Evolutionary conservation across 192 early-diverging fungal species (phyloP).

Genomic region (Podila clonocystis): DNA sequence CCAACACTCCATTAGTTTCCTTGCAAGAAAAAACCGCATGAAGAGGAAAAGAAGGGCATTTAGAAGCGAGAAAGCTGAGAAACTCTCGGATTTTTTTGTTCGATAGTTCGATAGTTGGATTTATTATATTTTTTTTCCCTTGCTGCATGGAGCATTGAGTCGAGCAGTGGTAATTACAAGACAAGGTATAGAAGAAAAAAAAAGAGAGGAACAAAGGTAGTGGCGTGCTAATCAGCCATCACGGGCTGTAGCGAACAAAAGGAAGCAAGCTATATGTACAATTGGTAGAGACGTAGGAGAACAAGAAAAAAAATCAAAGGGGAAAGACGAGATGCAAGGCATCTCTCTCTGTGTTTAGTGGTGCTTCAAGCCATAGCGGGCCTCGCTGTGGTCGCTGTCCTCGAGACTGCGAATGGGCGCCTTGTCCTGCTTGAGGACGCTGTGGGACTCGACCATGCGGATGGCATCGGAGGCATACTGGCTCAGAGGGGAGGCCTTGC

Average conservation of each 20-base stretch:
- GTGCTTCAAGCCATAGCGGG: constrained; percentile 40
- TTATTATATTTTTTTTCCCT: no score
- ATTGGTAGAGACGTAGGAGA: not conserved
- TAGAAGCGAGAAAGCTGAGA: no score
- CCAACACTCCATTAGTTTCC: no score
- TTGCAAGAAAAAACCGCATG: no score
- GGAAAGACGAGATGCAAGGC: not conserved
- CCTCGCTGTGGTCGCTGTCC: constrained; percentile 43
- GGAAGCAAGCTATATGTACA: not conserved
- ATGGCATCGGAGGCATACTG: constrained; percentile 51
- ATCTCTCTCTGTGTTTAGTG: not conserved
- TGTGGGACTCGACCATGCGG: constrained; percentile 43
- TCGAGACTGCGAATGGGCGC: constrained; percentile 33
- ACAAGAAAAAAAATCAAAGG: not conserved
- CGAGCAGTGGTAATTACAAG: no score
- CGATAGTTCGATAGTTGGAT: no score
- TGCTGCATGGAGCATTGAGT: no score
- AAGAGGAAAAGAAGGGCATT: no score
- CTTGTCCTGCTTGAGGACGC: constrained; percentile 48
- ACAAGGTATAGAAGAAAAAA: not conserved
- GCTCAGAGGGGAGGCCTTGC: constrained; percentile 23
- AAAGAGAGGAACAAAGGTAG: not conserved
- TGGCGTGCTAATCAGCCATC: not conserved
- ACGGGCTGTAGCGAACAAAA: not conserved
- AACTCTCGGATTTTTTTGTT: no score